phyloP scores from a whole-genome alignment of 2,329 filamentous ascomycete genomes.

The Cadophora sp. region DNA sequence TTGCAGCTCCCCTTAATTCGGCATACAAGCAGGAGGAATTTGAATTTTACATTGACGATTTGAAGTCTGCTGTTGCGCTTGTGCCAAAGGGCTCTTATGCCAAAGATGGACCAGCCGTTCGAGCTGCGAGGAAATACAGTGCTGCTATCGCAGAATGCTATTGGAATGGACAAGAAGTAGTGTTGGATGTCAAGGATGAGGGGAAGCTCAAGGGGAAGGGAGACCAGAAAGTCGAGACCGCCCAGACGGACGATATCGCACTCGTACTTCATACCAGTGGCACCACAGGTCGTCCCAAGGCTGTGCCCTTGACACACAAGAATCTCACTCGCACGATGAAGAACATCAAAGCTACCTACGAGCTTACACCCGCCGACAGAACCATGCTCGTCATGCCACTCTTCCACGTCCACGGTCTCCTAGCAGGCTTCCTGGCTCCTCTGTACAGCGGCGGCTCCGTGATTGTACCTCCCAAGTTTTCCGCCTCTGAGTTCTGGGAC shows the following conservation, averaged over 20 bases:
- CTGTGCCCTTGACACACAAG: slow-evolving; percentile 80
- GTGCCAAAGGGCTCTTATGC: slow-evolving; percentile 75
- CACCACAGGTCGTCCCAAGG: slow-evolving; percentile 85
- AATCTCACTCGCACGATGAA: slow-evolving; percentile 84
- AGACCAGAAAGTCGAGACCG: slow-evolving; percentile 54
- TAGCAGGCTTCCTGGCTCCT: slow-evolving; percentile 82
- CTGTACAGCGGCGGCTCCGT: slow-evolving; percentile 79
- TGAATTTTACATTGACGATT: slow-evolving; percentile 90
- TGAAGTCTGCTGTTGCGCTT: slow-evolving; percentile 79
- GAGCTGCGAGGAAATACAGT: slow-evolving; percentile 78
- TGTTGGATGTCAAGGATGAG: slow-evolving; percentile 77
- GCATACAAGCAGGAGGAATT: slow-evolving; percentile 90
- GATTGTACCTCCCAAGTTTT: slow-evolving; percentile 80
- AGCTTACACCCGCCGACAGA: slow-evolving; percentile 72
- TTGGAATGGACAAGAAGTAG: slow-evolving; percentile 75
- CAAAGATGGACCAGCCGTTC: slow-evolving; percentile 72
- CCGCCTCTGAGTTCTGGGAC: slow-evolving; percentile 81
- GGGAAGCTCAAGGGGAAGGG: slow-evolving; percentile 67
- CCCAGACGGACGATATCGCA: slow-evolving; percentile 80
- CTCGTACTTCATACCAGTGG: slow-evolving; percentile 85
- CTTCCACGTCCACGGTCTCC: slow-evolving; percentile 89
- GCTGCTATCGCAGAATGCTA: slow-evolving; percentile 89
- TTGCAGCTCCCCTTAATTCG: slow-evolving; percentile 86
- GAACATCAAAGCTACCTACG: slow-evolving; percentile 81
- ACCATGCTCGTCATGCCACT: slow-evolving; percentile 91